Evolutionary conservation across 1,139 yeast species (phyloP), one percentile per base, ranked within the genome.

Genomic region (Suhomyces bribrorum): DNA sequence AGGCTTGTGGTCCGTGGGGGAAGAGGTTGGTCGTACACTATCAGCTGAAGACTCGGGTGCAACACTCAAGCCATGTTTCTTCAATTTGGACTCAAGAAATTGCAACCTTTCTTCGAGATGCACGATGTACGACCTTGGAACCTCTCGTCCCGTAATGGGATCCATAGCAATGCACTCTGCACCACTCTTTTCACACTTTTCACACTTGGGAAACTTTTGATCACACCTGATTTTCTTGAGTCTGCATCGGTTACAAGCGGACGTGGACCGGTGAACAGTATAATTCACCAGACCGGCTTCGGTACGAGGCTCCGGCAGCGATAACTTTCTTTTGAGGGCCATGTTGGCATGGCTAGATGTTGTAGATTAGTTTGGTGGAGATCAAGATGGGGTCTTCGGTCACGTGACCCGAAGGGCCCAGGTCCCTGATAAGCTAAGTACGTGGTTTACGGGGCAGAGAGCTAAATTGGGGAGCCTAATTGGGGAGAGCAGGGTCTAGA

Each of bases 181-280:
- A 5, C 79, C 77, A 13, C 85, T 83, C 50, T 79, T 81, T 18
- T 68, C 71, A 61, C 96, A 88, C 30, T 78, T 75, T 11, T 79
- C 66, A 56, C 97, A 89, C 37, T 80, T 77, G 1, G 96, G 96
- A 57, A 86, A 83, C 49, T 78, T 78, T 48, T 84, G 90, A 49
- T 89, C 95, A 64, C 97, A 89, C 53, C 81, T 81, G 39, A 87
- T 79, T 61, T 89, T 89, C 54, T 87, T 83, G 40, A 69, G 58
- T 16, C 96, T 74, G 52, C 97, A 89, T 38, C 96, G 67, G 51
- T 82, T 85, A 55, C 97, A 89, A 1, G 96, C 95, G 1, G 88
- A 77, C 14, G 85, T 82, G 0, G 85, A 69, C 39, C 86, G 54
- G 2, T 82, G 64, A 9, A 36, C 30, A 7, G 39, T 32, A 4